phyloP scores from a whole-genome alignment of 1,139 yeast genomes.

The Yamadazyma songkhlaensis region DNA sequence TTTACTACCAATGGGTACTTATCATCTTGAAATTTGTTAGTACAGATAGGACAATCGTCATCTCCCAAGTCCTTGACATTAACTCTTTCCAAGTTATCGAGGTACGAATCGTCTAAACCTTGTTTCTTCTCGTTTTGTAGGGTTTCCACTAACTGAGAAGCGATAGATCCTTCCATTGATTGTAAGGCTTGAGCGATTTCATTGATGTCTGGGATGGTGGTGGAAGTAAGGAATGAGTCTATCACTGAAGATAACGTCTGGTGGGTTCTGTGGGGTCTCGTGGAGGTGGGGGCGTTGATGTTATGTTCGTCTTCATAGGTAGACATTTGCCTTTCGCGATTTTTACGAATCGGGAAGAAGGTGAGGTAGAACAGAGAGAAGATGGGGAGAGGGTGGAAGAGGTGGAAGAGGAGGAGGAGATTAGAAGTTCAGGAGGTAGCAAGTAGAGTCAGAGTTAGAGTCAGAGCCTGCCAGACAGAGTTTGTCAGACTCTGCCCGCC shows the following conservation, averaged over 20 bases:
- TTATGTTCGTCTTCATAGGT: slow-evolving; percentile 34
- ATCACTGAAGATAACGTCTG: slow-evolving; percentile 35
- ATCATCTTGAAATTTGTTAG: slow-evolving; percentile 68
- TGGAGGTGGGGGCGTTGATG: slow-evolving; percentile 3
- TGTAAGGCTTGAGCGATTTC: slow-evolving; percentile 5
- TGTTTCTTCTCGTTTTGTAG: slow-evolving; percentile 18
- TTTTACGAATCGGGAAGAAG: not conserved
- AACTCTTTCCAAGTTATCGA: slow-evolving; percentile 77
- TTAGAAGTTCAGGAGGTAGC: too few species aligned
- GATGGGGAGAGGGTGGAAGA: not conserved
- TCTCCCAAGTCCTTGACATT: slow-evolving; percentile 50
- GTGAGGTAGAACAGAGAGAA: not conserved
- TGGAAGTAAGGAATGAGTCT: slow-evolving; percentile 28
- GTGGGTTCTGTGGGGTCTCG: slow-evolving; percentile 24
- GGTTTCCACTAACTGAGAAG: slow-evolving; percentile 25
- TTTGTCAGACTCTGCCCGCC: too few species aligned
- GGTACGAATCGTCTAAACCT: slow-evolving; percentile 68
- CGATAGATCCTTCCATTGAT: slow-evolving; percentile 29
- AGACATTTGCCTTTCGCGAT: slow-evolving; percentile 22
- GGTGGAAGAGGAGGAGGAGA: too few species aligned
- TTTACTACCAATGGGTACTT: slow-evolving; percentile 76
- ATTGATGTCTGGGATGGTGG: not conserved
- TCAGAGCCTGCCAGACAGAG: too few species aligned
- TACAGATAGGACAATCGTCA: slow-evolving; percentile 78
- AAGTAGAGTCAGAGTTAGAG: too few species aligned